Conservation (phyloP, 108 stramenopile species). For the Cylindrotheca closterium region DNA sequence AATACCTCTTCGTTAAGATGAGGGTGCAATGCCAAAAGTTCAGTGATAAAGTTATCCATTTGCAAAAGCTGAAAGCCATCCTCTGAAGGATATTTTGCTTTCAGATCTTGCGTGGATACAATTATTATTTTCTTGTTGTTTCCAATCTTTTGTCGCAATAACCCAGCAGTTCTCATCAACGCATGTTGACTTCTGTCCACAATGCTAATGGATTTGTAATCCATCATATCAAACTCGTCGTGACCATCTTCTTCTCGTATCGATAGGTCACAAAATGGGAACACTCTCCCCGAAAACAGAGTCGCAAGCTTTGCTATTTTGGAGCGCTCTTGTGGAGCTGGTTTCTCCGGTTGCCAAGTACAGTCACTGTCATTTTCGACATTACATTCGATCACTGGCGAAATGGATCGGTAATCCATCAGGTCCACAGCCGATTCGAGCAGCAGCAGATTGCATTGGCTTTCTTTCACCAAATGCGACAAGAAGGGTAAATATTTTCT, state of each 20-base stretch:
- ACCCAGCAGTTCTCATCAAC: conserved; percentile 31
- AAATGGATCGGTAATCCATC: conserved; percentile 46
- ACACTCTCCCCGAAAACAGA: conserved; percentile 8
- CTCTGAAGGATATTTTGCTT: conserved; percentile 16
- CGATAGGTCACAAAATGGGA: conserved; percentile 45
- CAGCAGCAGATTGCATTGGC: conserved; percentile 17
- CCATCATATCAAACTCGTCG: conserved; percentile 49
- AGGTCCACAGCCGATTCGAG: conserved; percentile 46
- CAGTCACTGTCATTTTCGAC: conserved; percentile 1
- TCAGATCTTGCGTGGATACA: conserved; percentile 10
- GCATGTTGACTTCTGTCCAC: conserved; percentile 38
- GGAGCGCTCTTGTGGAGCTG: conserved; percentile 38
- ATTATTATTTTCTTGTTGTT: conserved; percentile 7
- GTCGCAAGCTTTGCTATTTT: conserved; percentile 30
- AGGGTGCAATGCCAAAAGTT: neutral
- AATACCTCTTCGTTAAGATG: neutral
- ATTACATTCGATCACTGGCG: conserved; percentile 14
- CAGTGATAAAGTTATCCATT: conserved; percentile 16
- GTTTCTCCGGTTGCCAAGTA: conserved; percentile 18
- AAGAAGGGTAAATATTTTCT: conserved; percentile 50
- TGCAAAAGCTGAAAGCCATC: conserved; percentile 20
- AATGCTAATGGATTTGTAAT: conserved; percentile 30
- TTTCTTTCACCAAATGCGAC: conserved; percentile 14
- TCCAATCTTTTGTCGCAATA: conserved; percentile 16
- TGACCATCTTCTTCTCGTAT: conserved; percentile 27